Evolutionary conservation across 2,329 filamentous ascomycete genomes (phyloP).

Genomic region (Stachybotrys echinatus): DNA sequence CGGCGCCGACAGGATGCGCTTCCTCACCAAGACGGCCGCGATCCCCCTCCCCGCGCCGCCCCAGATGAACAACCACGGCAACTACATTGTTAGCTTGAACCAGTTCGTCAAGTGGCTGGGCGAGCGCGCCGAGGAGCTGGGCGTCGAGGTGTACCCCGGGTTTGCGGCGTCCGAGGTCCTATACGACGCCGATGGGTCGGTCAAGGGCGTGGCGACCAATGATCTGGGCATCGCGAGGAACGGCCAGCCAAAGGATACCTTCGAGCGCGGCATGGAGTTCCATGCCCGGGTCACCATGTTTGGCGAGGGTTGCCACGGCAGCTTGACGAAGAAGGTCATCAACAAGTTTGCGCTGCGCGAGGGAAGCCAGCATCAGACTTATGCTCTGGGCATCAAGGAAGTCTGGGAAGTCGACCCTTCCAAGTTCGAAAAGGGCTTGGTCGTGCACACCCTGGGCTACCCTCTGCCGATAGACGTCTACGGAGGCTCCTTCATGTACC

Average conservation of each 20-base stretch:
- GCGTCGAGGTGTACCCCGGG: constrained; percentile 93
- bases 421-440: constrained; percentile 82
- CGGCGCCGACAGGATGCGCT: constrained; percentile 82
- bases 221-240: constrained; percentile 80
- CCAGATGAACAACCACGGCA: constrained; percentile 97
- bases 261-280: constrained; percentile 98
- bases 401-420: constrained; percentile 94
- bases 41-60: constrained; percentile 84
- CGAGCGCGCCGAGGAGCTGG: constrained; percentile 91
- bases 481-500: constrained; percentile 98
- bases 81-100: constrained; percentile 95
- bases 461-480: constrained; percentile 85
- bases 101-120: constrained; percentile 95
- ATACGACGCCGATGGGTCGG: constrained; percentile 79
- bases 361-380: constrained; percentile 91
- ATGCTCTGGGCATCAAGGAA: constrained; percentile 91
- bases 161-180: constrained; percentile 93
- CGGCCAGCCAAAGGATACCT: constrained; percentile 81
- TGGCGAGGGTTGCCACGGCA: constrained; percentile 92
- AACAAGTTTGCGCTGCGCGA: constrained; percentile 88
- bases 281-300: constrained; percentile 88
- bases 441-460: constrained; percentile 90
- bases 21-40: constrained; percentile 75
- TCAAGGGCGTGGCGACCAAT: constrained; percentile 92
- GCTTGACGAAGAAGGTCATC: constrained; percentile 88